Conservation (phyloP, 2,329 filamentous ascomycete genomes). For the Hymenoscyphus salicellus region DNA sequence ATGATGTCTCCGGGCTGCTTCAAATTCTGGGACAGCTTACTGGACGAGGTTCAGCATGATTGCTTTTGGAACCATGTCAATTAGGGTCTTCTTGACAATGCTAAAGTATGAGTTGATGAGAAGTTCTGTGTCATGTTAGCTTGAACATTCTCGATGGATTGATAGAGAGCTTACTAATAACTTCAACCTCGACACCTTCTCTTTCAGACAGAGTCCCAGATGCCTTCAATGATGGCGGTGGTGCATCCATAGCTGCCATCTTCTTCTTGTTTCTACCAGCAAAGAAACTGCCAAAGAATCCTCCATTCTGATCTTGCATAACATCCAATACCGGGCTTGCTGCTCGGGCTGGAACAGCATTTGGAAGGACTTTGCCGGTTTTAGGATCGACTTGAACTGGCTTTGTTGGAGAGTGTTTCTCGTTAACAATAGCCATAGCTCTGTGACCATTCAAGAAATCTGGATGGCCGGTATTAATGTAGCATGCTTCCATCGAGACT, state of each 20-base stretch:
- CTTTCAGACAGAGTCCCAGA: constrained; percentile 91
- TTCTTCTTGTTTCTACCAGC: constrained; percentile 99
- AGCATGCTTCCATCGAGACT: constrained; percentile 92
- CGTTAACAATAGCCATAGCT: constrained; percentile 97
- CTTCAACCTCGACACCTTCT: constrained; percentile 92
- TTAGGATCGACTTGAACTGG: constrained; percentile 97
- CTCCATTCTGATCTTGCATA: constrained; percentile 58
- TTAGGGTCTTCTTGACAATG: constrained; percentile 97
- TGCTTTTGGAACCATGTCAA: constrained; percentile 99
- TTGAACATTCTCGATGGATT: background rate
- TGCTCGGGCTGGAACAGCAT: constrained; percentile 64
- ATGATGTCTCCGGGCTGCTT: background rate
- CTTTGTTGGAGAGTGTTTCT: constrained; percentile 76
- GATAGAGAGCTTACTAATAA: constrained; percentile 72
- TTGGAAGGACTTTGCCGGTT: constrained; percentile 87
- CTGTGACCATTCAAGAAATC: constrained; percentile 96
- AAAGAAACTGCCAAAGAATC: constrained; percentile 98
- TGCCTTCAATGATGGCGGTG: constrained; percentile 88
- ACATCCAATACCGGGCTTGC: constrained; percentile 67
- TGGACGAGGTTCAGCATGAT: constrained; percentile 97
- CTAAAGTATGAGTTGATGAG: constrained; percentile 97
- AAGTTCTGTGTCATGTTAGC: constrained; percentile 60
- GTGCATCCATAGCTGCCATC: constrained; percentile 98
- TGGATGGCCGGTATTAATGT: constrained; percentile 97
- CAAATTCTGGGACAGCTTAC: constrained; percentile 53